Evolutionary conservation across 805 yeast genomes (phyloP).

Genomic region (Ogataea pini): DNA sequence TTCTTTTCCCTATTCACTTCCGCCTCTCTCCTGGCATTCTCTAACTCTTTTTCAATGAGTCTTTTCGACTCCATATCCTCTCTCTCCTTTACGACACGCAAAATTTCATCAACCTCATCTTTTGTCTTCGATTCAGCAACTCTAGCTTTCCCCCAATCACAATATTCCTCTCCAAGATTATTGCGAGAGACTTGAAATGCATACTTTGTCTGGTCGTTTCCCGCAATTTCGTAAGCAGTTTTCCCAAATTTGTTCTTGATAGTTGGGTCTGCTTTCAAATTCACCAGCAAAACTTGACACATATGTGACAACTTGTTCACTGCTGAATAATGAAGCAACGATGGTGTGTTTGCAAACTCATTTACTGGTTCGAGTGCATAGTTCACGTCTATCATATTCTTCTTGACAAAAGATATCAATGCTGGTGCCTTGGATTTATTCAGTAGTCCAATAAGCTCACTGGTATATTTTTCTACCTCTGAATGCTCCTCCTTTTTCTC

Average conservation of each 20-base stretch:
- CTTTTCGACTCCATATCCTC: constrained; percentile 41
- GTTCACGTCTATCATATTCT: constrained; percentile 55
- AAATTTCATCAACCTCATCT: constrained; percentile 53
- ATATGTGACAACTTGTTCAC: constrained; percentile 65
- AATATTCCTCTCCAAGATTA: constrained; percentile 64
- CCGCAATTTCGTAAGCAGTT: constrained; percentile 69
- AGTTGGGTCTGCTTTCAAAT: constrained; percentile 72
- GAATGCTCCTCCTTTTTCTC: constrained; percentile 8
- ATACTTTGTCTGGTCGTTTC: constrained; percentile 44
- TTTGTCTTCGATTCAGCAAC: constrained; percentile 62
- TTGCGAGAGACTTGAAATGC: constrained; percentile 70
- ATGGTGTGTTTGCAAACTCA: constrained; percentile 60
- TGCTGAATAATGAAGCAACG: constrained; percentile 78
- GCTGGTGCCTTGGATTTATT: constrained; percentile 80
- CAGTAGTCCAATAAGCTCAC: constrained; percentile 57
- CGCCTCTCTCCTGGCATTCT: constrained; percentile 40
- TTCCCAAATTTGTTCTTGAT: constrained; percentile 52
- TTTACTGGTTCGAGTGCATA: constrained; percentile 55
- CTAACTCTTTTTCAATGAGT: constrained; percentile 46
- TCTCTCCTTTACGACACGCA: constrained; percentile 37
- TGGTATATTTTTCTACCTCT: constrained; percentile 51
- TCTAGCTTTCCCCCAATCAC: constrained; percentile 68
- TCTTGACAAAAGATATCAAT: constrained; percentile 58
- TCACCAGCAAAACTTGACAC: constrained; percentile 60
- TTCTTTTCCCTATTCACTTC: constrained; percentile 31